Conservation (phyloP, 179 eudicot genomes). For the Silene coronaria region DNA sequence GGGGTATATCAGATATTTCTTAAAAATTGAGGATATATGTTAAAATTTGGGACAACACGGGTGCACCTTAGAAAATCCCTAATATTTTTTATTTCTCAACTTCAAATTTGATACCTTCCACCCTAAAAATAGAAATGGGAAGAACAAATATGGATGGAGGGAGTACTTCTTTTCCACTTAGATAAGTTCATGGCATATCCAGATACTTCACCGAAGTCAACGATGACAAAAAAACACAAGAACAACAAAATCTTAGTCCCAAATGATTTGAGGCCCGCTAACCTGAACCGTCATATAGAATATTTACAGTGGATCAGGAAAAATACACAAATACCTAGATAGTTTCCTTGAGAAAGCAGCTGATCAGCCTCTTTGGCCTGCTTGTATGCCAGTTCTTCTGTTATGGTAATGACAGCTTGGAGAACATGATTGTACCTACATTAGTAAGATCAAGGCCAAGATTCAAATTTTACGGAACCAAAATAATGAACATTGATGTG, state of each 20-base stretch:
- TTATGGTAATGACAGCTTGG: constrained; percentile 76
- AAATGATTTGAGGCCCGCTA: not conserved
- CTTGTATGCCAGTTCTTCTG: constrained; percentile 77
- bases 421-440: constrained; percentile 64
- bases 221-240: not conserved
- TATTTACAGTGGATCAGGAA: not conserved
- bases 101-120: no score
- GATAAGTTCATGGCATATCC: not conserved
- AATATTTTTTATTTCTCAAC: no score
- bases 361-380: constrained; percentile 83
- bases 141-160: no score
- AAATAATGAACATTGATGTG: not conserved
- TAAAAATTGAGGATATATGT: no score
- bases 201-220: not conserved
- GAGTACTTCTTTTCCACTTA: not conserved
- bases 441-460: not conserved
- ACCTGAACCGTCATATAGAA: not conserved
- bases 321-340: constrained; percentile 43
- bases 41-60: no score
- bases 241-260: not conserved
- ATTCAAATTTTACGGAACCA: not conserved
- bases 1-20: no score
- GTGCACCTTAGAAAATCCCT: no score
- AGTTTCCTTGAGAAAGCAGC: constrained; percentile 51
- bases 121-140: no score